A percentile compares a stretch with the other conserved stretches of the same genome.
Evolutionary conservation across 148 eudicot species (phyloP).

Genomic region (Simmondsia chinensis): DNA sequence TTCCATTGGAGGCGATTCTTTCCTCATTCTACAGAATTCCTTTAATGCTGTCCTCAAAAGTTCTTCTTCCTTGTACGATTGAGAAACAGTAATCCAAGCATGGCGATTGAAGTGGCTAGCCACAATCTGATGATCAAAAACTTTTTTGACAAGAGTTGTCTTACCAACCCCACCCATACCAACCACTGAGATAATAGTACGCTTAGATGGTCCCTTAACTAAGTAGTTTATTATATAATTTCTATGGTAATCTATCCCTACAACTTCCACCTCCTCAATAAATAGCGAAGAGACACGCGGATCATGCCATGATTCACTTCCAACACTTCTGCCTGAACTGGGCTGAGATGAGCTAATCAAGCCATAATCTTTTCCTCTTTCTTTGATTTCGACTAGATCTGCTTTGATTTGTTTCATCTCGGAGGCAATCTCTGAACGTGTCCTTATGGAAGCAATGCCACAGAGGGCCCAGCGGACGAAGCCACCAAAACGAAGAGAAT

Average conservation of each 20-base stretch:
- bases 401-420: not conserved
- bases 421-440: too few relatives aligned
- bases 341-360: not conserved
- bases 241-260: not conserved
- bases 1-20: not conserved
- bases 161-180: slow-evolving; percentile 9
- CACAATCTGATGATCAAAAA: not conserved
- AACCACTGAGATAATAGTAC: not conserved
- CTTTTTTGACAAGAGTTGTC: not conserved
- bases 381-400: too few relatives aligned
- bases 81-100: slow-evolving; percentile 8
- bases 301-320: not conserved
- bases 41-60: not conserved
- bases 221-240: not conserved
- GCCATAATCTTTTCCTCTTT: too few relatives aligned
- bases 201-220: not conserved
- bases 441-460: too few relatives aligned
- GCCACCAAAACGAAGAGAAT: too few relatives aligned
- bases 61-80: not conserved
- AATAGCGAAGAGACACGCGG: not conserved
- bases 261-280: not conserved
- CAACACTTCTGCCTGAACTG: not conserved
- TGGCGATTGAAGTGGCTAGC: not conserved
- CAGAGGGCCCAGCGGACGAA: too few relatives aligned
- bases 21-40: not conserved